Evolutionary conservation across 179 eudicot species (phyloP).

Genomic region (Sideroxylon spinosum): DNA sequence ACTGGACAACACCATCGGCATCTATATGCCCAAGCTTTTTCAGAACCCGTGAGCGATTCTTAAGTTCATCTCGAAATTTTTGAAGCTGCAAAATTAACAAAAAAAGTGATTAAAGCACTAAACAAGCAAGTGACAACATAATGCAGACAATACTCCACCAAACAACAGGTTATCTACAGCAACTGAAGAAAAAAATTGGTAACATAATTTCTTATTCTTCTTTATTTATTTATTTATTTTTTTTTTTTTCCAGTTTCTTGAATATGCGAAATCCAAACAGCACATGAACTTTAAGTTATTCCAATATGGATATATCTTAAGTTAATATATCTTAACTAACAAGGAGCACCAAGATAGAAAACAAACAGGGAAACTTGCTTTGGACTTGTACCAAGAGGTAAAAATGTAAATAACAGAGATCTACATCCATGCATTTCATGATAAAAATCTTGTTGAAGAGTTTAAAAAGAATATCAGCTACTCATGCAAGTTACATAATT

Average conservation of each 20-base stretch:
- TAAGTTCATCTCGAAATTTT: constrained; percentile 94
- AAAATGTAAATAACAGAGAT: background rate
- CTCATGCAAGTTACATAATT: background rate
- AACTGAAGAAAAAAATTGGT: constrained; percentile 1
- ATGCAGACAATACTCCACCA: constrained; percentile 4
- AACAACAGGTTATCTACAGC: background rate
- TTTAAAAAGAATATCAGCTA: background rate
- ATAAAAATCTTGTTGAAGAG: background rate
- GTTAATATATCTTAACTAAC: no score
- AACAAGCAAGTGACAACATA: constrained; percentile 5
- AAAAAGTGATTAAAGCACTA: constrained; percentile 7
- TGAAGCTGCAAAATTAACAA: constrained; percentile 61
- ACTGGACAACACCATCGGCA: constrained; percentile 87
- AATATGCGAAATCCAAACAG: no score
- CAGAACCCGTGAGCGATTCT: constrained; percentile 86
- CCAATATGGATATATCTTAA: no score
- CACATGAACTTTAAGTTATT: no score
- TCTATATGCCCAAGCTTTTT: constrained; percentile 95
- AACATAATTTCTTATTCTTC: background rate
- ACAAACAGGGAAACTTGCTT: background rate
- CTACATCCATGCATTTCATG: background rate
- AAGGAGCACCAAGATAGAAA: no score
- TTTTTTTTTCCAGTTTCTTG: no score
- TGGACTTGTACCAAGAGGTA: background rate
- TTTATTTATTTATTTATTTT: no score